Evolutionary conservation across 176 grass and related monocot species (phyloP).

Genomic region (Leersia perrieri): DNA sequence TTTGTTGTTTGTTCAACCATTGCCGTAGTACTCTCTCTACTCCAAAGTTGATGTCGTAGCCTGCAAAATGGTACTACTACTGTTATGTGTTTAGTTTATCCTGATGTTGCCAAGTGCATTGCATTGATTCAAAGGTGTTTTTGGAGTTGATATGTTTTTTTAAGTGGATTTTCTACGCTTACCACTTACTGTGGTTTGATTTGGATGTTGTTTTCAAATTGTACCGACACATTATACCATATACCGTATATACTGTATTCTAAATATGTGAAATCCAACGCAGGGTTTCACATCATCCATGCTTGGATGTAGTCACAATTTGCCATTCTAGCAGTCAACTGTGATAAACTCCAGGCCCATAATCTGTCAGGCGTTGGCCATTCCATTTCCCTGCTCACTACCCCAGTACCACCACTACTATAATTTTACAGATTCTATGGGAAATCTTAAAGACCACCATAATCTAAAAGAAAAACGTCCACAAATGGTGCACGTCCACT

Average conservation of each 20-base stretch:
- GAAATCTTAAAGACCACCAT: no score
- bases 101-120: background rate
- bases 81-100: background rate
- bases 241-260: no score
- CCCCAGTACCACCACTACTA: no score
- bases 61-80: background rate
- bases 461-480: no score
- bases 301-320: no score
- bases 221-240: no score
- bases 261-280: no score
- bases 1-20: background rate
- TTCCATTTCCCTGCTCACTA: background rate
- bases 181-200: background rate
- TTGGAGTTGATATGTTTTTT: background rate
- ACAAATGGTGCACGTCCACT: no score
- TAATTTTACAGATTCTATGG: no score
- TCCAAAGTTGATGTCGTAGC: background rate
- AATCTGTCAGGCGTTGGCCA: background rate
- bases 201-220: no score
- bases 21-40: background rate
- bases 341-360: background rate
- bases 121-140: background rate
- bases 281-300: no score
- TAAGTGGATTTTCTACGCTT: background rate
- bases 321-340: background rate